phyloP scores from a whole-genome alignment of 768 basidiomycete genomes.

The Tricholoma saponaceum region DNA sequence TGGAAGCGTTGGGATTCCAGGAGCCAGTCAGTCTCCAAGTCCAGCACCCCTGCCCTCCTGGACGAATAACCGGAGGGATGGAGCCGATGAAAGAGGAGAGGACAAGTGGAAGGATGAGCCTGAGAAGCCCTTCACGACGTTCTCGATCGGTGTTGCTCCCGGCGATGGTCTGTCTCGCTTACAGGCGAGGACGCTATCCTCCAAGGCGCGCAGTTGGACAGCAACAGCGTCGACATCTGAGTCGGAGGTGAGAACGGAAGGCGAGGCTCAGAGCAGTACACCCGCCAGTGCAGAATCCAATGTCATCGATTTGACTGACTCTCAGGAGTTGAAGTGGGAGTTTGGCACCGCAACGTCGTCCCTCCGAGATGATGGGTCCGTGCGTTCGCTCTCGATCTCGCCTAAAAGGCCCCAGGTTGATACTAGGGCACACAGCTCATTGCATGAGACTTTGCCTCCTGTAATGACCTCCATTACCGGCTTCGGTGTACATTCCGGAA shows the following conservation, averaged over 20 bases:
- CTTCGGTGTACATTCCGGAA: neutral
- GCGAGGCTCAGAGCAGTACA: neutral
- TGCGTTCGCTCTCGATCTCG: neutral
- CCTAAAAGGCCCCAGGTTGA: neutral
- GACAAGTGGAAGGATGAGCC: constrained; percentile 23
- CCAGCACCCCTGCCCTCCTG: constrained; percentile 6
- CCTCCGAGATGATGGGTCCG: neutral
- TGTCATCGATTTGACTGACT: constrained; percentile 29
- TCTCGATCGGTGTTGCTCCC: constrained; percentile 41
- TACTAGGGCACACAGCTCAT: neutral
- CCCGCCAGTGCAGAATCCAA: constrained; percentile 8
- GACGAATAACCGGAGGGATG: neutral
- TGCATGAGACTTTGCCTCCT: neutral
- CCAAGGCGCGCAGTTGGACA: constrained; percentile 12
- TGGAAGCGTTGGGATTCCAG: constrained; percentile 42
- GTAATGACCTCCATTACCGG: neutral
- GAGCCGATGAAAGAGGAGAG: constrained; percentile 1
- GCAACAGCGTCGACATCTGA: constrained; percentile 6
- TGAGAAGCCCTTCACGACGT: constrained; percentile 26
- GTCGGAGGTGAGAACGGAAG: constrained; percentile 3
- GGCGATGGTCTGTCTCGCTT: constrained; percentile 25
- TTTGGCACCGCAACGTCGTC: constrained; percentile 45
- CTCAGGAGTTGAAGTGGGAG: constrained; percentile 41
- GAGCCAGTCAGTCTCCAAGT: constrained; percentile 21
- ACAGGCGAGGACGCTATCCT: constrained; percentile 27